Percentiles rank a stretch among this genome's conserved stretches.
Conservation (phyloP, 2,329 filamentous ascomycete genomes). For the Fusarium algeriense region DNA sequence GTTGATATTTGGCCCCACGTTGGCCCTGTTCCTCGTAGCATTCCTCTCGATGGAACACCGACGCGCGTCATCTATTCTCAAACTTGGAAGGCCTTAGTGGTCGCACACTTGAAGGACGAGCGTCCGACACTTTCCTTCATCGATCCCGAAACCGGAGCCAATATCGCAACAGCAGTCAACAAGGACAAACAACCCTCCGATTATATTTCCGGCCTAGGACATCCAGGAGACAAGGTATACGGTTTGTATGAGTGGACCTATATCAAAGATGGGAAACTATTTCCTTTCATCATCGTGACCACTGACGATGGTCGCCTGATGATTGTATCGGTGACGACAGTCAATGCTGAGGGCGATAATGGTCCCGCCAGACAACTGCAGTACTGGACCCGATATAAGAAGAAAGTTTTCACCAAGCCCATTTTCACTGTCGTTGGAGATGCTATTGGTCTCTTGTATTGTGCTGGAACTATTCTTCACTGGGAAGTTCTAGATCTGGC, state of each 20-base stretch:
- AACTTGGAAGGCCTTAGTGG: slow-evolving; percentile 64
- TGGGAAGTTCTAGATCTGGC: slow-evolving; percentile 66
- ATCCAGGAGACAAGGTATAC: slow-evolving; percentile 68
- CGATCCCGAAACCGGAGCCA: slow-evolving; percentile 65
- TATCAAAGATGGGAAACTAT: slow-evolving; percentile 66
- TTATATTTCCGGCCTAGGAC: slow-evolving; percentile 68
- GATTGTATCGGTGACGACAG: slow-evolving; percentile 63
- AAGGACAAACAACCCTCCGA: slow-evolving; percentile 57
- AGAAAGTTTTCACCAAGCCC: slow-evolving; percentile 59
- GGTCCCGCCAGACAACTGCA: slow-evolving; percentile 50
- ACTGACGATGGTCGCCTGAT: slow-evolving; percentile 67
- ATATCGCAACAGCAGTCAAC: slow-evolving; percentile 62
- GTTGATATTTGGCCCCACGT: slow-evolving; percentile 62
- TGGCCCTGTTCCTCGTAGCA: slow-evolving; percentile 62
- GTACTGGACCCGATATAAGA: slow-evolving; percentile 68
- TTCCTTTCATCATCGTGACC: slow-evolving; percentile 73
- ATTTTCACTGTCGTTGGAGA: slow-evolving; percentile 69
- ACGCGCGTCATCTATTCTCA: slow-evolving; percentile 67
- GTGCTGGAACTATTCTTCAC: slow-evolving; percentile 64
- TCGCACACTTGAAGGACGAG: slow-evolving; percentile 60
- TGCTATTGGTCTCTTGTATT: slow-evolving; percentile 68
- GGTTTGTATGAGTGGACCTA: slow-evolving; percentile 74
- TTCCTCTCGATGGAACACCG: slow-evolving; percentile 63
- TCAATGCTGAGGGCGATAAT: slow-evolving; percentile 27
- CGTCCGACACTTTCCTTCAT: slow-evolving; percentile 67